Base-by-base conservation (phyloP, 1,284 basidiomycete genomes). In the Somion occarium region DNA sequence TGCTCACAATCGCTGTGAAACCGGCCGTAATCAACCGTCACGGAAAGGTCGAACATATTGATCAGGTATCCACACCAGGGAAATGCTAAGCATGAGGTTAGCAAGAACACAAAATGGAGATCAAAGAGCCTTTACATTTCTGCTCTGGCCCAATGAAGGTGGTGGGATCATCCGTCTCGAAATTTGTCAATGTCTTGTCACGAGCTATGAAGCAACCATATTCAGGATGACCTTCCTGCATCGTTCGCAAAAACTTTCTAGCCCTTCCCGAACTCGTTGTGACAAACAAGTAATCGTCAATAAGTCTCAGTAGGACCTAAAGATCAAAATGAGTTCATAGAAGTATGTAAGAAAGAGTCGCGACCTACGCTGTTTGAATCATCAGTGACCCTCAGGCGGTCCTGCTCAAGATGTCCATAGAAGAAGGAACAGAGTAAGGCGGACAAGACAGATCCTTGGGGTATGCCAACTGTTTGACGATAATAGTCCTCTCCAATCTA, bases 211-310 rank as follows among this genome's bases (percentile, higher is more conserved):
- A 89, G 58, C 94, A 98, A 0, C 97, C 96, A 61, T 98, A 98
- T 61, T 93, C 88, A 1, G 89, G 88, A 59, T 94, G 91, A 1
- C 93, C 95, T 62, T 76, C 61, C n/a, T 80, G 73, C 91, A 99
- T 97, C 56, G 78, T 78, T 4, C 77, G 66, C 41, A 98, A 70
- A 66, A 98, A 98, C 0, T 69, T 71, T 30, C 65, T 72, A 0
- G 96, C 97, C 54, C 80, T 78, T 1, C 57, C 48, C 1, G 72
- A 71, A 53, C 79, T 79, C 1, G 91, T 88, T 2, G 93, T 93
- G 49, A 99, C 74, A 59, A 91, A 88, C 22, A 99, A 71, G 62
- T 98, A 99, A 65, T 99, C 97, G 62, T 99, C 97, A 22, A 96
- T 87, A 55, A 95, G 79, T 47, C 97, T 79, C 47, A 98, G 70